Evolutionary conservation across 2,329 filamentous ascomycete species (phyloP), one percentile per base, ranked within the genome.

Genomic region (Fusarium papillatum): DNA sequence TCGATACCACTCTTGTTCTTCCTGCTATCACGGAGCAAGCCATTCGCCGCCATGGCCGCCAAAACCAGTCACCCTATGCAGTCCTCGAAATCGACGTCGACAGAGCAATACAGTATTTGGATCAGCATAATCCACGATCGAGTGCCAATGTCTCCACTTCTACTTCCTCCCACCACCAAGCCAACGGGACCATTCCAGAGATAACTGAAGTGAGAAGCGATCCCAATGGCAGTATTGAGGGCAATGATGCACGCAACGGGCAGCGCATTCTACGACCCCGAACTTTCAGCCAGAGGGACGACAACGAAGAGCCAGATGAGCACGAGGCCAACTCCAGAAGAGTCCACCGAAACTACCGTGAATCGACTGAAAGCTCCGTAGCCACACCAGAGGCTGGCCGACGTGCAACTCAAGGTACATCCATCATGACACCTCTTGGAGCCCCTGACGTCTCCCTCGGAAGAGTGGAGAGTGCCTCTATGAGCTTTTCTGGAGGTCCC

Each of bases 301-400:
- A 31, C 19, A 11, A 31, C n/a, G 34, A 68, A 17, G 26, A 26
- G 14, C 46, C 55, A 43, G 46, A 31, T 19, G 36, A 55, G 14
- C n/a, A 38, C 13, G 66, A 43, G 14, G 46, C 19, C 1, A 68
- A 53, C 43, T 24, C 24, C 5, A 46, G 66, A 64, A 53, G 66
- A 39, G n/a, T 57, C 5, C 46, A 26, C 10, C 59, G 31, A 55
- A n/a, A n/a, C n/a, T 22, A 43, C 34, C 66, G 66, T 13, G 43
- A 55, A n/a, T 41, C 46, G 7, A 53, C 19, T 16, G 57, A 26
- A 24, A 53, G 26, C 5, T n/a, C 31, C 26, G 7, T 29, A 8
- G 43, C 41, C 26, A 68, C 66, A 17, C 66, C 66, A 31, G 66
- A 68, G 36, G n/a, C 22, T 17, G 66, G 66, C 13, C 46, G 62